These are phyloP conservation scores for Kluyveromyces siamensis DNA, from an alignment of 805 yeast species.

Conservation along the genomic window DNA sequence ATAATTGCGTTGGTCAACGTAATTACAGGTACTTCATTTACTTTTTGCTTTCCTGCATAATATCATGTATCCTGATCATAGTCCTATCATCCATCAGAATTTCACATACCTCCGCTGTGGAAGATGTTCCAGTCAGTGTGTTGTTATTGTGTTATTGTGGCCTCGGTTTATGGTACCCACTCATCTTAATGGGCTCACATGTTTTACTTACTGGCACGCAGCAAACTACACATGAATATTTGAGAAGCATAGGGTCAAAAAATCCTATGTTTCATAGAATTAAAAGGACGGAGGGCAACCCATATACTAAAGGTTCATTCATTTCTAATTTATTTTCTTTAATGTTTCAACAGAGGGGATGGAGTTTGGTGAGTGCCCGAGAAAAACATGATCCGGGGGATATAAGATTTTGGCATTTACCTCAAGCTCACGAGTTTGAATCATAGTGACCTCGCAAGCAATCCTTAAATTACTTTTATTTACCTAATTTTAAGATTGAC, in stretches of 20 bases:
- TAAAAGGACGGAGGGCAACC: slow-evolving; percentile 21
- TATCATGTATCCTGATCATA: slow-evolving; percentile 24
- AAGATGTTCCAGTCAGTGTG: slow-evolving; percentile 34
- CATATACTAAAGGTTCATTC: slow-evolving; percentile 29
- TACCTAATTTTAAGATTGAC: too few relatives aligned
- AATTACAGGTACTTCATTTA: slow-evolving; percentile 55
- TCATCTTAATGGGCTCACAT: slow-evolving; percentile 45
- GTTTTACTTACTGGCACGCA: slow-evolving; percentile 44
- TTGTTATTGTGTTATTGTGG: slow-evolving; percentile 44
- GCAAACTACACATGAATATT: slow-evolving; percentile 66
- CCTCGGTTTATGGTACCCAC: slow-evolving; percentile 46
- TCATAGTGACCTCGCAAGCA: background rate
- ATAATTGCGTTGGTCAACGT: slow-evolving; percentile 68
- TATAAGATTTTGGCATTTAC: slow-evolving; percentile 28
- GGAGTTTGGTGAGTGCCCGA: slow-evolving; percentile 26
- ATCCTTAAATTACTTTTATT: too few relatives aligned
- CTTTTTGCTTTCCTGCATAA: slow-evolving; percentile 35
- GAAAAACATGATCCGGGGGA: slow-evolving; percentile 30
- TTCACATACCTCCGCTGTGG: slow-evolving; percentile 7
- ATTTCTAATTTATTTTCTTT: slow-evolving; percentile 27
- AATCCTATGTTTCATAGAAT: slow-evolving; percentile 25
- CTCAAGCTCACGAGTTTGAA: slow-evolving; percentile 12
- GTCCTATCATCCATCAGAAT: slow-evolving; percentile 17
- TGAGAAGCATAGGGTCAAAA: slow-evolving; percentile 36
- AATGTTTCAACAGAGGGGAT: slow-evolving; percentile 33